Evolutionary conservation across 1,139 yeast genomes (phyloP).

Genomic region (Geotrichum restrictum): DNA sequence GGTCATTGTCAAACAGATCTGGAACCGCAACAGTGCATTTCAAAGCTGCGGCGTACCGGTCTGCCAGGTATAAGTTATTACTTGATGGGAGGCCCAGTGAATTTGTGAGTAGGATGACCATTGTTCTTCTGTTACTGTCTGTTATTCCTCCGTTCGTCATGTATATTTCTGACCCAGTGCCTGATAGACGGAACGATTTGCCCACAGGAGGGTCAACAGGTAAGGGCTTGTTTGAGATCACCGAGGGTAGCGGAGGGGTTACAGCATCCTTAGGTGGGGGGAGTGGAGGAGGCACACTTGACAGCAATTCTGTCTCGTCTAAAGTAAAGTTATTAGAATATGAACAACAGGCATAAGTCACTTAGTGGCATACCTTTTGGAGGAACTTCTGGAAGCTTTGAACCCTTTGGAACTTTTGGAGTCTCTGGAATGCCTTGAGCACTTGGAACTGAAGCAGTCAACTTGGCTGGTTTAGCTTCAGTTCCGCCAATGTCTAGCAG

Average conservation of each 20-base stretch:
- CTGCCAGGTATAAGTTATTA: conserved; percentile 36
- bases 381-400: neutral
- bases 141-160: conserved; percentile 17
- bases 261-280: neutral
- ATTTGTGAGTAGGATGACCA: conserved; percentile 35
- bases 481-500: neutral
- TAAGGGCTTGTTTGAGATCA: conserved; percentile 1
- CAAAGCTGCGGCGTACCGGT: conserved; percentile 31
- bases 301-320: neutral
- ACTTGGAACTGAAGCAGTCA: neutral
- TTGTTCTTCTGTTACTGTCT: conserved; percentile 8
- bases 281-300: neutral
- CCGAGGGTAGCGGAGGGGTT: neutral
- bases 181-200: conserved; percentile 13
- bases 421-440: neutral
- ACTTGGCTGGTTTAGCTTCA: neutral
- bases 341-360: neutral
- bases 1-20: conserved; percentile 37
- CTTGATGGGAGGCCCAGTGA: conserved; percentile 35
- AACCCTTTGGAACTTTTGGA: neutral
- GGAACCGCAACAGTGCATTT: conserved; percentile 36
- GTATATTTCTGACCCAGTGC: conserved; percentile 18
- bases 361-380: conserved; percentile 8
- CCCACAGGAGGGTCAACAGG: conserved; percentile 17
- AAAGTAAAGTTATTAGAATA: neutral